Percentiles rank a stretch among this genome's conserved stretches.
Evolutionary conservation across 345 rosid species (phyloP).

Genomic region (Eutrema heterophyllum): DNA sequence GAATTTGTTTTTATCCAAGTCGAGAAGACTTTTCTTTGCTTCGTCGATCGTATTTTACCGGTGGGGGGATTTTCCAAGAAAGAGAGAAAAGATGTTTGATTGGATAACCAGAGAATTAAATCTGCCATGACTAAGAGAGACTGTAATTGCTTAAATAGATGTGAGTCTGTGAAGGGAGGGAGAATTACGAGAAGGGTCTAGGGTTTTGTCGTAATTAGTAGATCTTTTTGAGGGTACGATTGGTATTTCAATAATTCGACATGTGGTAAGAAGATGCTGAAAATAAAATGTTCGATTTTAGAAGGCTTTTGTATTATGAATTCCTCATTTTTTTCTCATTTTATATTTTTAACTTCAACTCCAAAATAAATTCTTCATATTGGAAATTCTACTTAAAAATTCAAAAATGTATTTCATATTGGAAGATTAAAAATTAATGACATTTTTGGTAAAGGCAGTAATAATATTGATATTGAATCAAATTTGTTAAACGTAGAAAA

Average conservation of each 20-base stretch:
- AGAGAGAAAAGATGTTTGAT: constrained; percentile 7
- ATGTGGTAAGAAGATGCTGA: neutral
- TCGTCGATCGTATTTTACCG: constrained; percentile 11
- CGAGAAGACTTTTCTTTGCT: constrained; percentile 4
- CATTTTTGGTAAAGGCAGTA: neutral
- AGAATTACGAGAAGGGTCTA: constrained; percentile 25
- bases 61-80: neutral
- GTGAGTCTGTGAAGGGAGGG: constrained; percentile 17
- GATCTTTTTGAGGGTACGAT: neutral
- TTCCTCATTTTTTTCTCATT: neutral
- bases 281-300: neutral
- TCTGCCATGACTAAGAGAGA: constrained; percentile 24
- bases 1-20: neutral
- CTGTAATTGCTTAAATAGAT: constrained; percentile 30
- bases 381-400: neutral
- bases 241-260: neutral
- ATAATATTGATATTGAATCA: too few relatives aligned
- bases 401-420: neutral
- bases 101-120: constrained; percentile 11
- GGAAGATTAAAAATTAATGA: neutral
- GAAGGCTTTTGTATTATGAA: neutral
- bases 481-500: too few relatives aligned
- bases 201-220: neutral
- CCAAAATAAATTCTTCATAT: neutral
- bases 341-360: neutral